Percentiles rank a stretch among this genome's conserved stretches.
phyloP scores from a whole-genome alignment of 345 rosid species.

The Raphanus raphanistrum region DNA sequence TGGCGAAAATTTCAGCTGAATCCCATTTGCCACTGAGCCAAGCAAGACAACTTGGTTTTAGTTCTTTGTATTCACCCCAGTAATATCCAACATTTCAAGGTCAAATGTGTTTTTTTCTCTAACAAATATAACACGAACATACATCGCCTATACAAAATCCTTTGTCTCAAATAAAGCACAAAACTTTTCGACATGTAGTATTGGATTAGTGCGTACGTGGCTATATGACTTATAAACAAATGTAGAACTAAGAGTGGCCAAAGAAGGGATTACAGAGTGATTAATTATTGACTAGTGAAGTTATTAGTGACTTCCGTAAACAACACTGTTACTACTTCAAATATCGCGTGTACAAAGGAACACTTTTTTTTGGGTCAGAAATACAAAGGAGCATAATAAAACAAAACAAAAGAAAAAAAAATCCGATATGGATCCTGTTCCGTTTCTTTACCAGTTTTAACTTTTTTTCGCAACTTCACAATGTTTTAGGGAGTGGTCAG shows the following conservation, averaged over 20 bases:
- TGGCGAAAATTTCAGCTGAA: too few species aligned
- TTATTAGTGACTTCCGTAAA: slow-evolving; percentile 15
- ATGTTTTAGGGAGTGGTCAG: slow-evolving; percentile 30
- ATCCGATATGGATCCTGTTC: slow-evolving; percentile 9
- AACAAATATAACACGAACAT: too few species aligned
- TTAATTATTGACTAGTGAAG: background rate
- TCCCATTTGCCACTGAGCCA: too few species aligned
- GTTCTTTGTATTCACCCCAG: too few species aligned
- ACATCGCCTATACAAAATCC: background rate
- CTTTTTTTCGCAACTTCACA: slow-evolving; percentile 13
- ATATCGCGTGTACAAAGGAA: slow-evolving; percentile 15
- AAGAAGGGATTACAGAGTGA: background rate
- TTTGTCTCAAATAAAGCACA: background rate
- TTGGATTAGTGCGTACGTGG: background rate
- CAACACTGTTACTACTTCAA: slow-evolving; percentile 5
- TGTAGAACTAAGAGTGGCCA: background rate
- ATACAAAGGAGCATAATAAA: background rate
- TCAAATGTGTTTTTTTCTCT: too few species aligned
- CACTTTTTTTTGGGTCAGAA: background rate
- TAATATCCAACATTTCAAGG: too few species aligned
- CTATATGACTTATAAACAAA: background rate
- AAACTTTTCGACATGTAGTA: too few species aligned
- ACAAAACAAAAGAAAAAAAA: slow-evolving; percentile 1
- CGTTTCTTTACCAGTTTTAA: slow-evolving; percentile 23
- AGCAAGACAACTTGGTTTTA: too few species aligned